Base-by-base conservation (phyloP, 2,329 filamentous ascomycete genomes). In the Diaporthe amygdali region DNA sequence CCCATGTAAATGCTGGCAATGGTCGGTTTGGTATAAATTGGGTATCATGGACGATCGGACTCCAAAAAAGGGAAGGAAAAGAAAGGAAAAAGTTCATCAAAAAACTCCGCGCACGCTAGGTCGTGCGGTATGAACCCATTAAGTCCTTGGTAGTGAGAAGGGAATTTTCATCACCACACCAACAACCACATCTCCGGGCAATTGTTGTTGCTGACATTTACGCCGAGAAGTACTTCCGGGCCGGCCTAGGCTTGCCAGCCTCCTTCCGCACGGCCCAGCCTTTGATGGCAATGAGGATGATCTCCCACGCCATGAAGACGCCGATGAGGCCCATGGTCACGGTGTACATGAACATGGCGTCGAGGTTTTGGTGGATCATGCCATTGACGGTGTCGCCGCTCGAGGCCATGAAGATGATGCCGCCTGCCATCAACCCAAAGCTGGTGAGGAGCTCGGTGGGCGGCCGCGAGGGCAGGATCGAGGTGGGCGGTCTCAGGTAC, bases 321-420 rank as follows among this genome's bases (percentile, higher is more conserved):
- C 92, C 92, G 1, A 94, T 93, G 8, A 97, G 79, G 2, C 95
- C 96, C 89, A 97, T 93, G 12, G 91, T 93, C 41, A 97, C 89
- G 0, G 94, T 97, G 82, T 97, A 97, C 73, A 94, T 90, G 81
- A 97, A 96, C 95, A 97, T 98, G 74, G 94, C 94, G 78, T 97
- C 93, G 20, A 97, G 84, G 5, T 91, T 82, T 78, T 95, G 92
- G 70, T 88, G 87, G 72, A 95, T 91, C 84, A 97, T 94, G n/a
- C 91, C 90, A 12, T 86, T 80, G 32, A 98, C 89, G 0, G 93
- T 93, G 78, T 97, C 94, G 69, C 89, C 89, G 73, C 93, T 93
- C 90, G 93, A 73, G 72, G 93, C 88, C 93, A 98, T 97, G 82
- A 98, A 98, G 68, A 98, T 91, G 55, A 97, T 85, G 7, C 96